Evolutionary conservation across 305 asterid species (phyloP).

Genomic region (Fraxinus platypoda): DNA sequence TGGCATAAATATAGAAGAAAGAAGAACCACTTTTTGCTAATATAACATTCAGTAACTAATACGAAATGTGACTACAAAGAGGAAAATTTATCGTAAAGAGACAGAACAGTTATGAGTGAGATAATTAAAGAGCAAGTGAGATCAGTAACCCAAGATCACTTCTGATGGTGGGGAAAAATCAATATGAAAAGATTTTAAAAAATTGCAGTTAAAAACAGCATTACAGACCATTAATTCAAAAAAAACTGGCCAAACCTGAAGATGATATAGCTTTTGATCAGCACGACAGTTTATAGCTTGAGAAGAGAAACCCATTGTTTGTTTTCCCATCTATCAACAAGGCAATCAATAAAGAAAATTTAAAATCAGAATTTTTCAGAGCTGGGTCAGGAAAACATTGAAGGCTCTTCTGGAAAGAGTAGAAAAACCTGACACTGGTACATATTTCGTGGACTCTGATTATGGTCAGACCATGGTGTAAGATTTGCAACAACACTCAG

Average conservation of each 20-base stretch:
- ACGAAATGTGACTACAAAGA: neutral
- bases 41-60: neutral
- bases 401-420: constrained; percentile 19
- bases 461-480: constrained; percentile 99
- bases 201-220: neutral
- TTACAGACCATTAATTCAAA: neutral
- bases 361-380: constrained; percentile 5
- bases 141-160: neutral
- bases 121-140: neutral
- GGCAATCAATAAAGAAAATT: constrained; percentile 24
- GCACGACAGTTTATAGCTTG: constrained; percentile 79
- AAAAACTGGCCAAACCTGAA: constrained; percentile 62
- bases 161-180: neutral
- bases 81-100: neutral
- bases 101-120: neutral
- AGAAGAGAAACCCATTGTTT: constrained; percentile 95
- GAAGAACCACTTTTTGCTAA: neutral
- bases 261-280: constrained; percentile 97
- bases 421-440: constrained; percentile 91
- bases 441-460: constrained; percentile 99
- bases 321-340: constrained; percentile 82
- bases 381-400: neutral
- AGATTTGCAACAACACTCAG: constrained; percentile 93
- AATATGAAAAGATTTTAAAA: neutral
- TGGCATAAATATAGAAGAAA: neutral